Conservation (phyloP, 73 alveolate genomes). For the Tetrahymena malaccensis region DNA sequence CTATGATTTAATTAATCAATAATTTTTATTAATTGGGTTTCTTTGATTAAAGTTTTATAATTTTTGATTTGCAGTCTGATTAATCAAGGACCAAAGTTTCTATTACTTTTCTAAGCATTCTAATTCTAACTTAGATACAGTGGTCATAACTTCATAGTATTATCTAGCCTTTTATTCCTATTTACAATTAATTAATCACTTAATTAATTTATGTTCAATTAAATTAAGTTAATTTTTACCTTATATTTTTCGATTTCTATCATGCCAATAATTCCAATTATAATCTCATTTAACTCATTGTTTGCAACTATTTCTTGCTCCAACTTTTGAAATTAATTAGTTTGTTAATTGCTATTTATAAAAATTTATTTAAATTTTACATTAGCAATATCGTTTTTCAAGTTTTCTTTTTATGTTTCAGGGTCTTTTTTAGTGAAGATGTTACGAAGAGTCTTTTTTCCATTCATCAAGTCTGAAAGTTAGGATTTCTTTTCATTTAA, state of each 20-base stretch:
- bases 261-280: constrained; percentile 18
- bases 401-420: not conserved
- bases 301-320: constrained; percentile 8
- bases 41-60: not conserved
- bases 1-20: too few relatives aligned
- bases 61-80: not conserved
- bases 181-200: not conserved
- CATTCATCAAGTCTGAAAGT: not conserved
- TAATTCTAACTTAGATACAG: not conserved
- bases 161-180: not conserved
- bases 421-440: not conserved
- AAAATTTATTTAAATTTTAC: not conserved
- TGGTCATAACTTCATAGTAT: not conserved
- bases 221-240: not conserved
- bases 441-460: not conserved
- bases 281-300: constrained; percentile 12
- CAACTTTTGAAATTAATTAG: not conserved
- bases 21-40: not conserved
- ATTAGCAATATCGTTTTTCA: not conserved
- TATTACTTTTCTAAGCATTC: not conserved
- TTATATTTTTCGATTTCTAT: constrained; percentile 27
- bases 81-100: not conserved
- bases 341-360: not conserved
- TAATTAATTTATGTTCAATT: too few relatives aligned
- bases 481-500: not conserved